These are phyloP conservation scores for Orobanche coerulescens DNA, from an alignment of 257 asterid species.

Conservation along the genomic window DNA sequence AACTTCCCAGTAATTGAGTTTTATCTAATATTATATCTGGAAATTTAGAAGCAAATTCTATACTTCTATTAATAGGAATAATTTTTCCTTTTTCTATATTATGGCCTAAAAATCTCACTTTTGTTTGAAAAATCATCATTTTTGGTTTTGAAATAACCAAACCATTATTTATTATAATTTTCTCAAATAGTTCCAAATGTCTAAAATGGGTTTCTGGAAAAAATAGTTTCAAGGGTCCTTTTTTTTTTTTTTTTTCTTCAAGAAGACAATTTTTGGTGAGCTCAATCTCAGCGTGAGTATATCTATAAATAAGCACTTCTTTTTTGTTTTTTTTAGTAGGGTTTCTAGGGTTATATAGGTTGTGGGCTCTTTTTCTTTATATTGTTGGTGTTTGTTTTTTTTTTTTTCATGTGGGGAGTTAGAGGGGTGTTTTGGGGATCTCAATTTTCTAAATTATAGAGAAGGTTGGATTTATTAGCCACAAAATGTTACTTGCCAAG, in stretches of 20 bases:
- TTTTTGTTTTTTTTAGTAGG: neutral
- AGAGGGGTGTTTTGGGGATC: conserved; percentile 3
- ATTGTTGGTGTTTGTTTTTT: conserved; percentile 22
- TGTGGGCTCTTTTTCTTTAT: neutral
- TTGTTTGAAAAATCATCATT: too few relatives aligned
- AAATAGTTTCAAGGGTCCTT: neutral
- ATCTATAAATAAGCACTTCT: neutral
- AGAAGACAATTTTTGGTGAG: neutral
- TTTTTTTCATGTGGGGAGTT: conserved; percentile 16
- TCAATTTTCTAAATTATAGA: conserved; percentile 9
- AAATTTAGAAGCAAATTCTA: too few relatives aligned
- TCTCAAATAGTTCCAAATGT: too few relatives aligned
- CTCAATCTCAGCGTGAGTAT: conserved; percentile 30
- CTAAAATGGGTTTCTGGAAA: conserved; percentile 2
- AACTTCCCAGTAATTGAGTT: too few relatives aligned
- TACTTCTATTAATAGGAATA: conserved; percentile 3
- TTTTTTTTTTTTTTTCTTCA: neutral
- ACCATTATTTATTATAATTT: too few relatives aligned
- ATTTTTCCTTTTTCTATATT: too few relatives aligned
- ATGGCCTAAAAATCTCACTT: too few relatives aligned
- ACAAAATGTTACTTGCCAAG: too few relatives aligned
- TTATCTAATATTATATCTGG: too few relatives aligned
- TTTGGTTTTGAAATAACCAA: too few relatives aligned
- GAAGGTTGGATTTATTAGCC: too few relatives aligned
- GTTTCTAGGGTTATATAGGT: neutral